phyloP scores from a whole-genome alignment of 2,329 filamentous ascomycete genomes.

The Colletotrichum simmondsii region DNA sequence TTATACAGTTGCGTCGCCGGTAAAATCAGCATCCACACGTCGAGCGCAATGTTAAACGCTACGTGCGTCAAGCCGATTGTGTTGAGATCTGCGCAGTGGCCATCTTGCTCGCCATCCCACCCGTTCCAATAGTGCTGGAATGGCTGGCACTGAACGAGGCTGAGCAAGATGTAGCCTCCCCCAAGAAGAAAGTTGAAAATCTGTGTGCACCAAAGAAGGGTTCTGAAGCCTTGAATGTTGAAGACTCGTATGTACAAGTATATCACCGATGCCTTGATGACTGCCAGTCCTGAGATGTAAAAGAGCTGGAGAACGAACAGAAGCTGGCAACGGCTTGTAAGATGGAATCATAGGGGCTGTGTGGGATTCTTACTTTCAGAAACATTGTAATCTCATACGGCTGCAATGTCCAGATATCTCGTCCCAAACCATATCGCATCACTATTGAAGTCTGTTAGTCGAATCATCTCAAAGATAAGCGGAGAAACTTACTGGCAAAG shows the following conservation, averaged over 20 bases:
- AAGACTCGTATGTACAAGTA: conserved; percentile 47
- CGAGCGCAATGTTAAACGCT: conserved; percentile 36
- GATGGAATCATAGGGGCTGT: neutral
- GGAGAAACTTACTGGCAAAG: neutral
- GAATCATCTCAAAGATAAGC: no score
- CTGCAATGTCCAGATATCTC: neutral
- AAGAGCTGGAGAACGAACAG: conserved; percentile 42
- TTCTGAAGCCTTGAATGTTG: conserved; percentile 29
- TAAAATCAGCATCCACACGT: conserved; percentile 37
- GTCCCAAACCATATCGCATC: neutral
- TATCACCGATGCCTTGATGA: conserved; percentile 45
- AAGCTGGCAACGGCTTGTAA: conserved; percentile 34
- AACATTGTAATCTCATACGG: neutral
- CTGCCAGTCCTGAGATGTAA: conserved; percentile 43
- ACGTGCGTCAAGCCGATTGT: neutral
- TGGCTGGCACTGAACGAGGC: neutral
- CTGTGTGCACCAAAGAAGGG: neutral
- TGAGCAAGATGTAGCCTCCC: neutral
- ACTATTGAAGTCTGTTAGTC: neutral
- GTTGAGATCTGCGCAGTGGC: neutral
- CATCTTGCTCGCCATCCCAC: neutral
- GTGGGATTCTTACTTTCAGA: neutral
- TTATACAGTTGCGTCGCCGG: conserved; percentile 35
- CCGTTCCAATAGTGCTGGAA: neutral
- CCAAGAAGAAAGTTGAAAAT: neutral